Conservation (phyloP, 257 asterid species). For the Salvia splendens region DNA sequence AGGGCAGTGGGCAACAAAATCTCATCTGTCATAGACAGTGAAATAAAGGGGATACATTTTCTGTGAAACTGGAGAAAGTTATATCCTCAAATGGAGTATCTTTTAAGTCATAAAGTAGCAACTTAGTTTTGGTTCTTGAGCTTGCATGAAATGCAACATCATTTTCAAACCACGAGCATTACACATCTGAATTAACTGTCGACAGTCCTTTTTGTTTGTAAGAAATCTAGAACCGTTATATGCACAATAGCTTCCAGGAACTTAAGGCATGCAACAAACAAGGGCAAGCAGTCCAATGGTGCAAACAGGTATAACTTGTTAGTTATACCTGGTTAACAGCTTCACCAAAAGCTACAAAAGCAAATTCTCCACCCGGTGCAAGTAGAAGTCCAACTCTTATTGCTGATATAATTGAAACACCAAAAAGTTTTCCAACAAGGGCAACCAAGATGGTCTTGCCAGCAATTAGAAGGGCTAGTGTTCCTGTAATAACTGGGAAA, state of each 20-base stretch:
- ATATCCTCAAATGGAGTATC: neutral
- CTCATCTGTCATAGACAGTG: conserved; percentile 3
- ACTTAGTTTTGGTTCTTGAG: conserved; percentile 23
- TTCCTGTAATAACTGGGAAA: conserved; percentile 84
- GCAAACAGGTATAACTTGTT: conserved; percentile 28
- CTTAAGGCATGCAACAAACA: conserved; percentile 22
- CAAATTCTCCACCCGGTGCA: conserved; percentile 99
- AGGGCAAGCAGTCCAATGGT: conserved; percentile 28
- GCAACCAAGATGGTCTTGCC: conserved; percentile 92
- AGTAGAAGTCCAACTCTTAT: conserved; percentile 96
- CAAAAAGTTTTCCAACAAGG: conserved; percentile 81
- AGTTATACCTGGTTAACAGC: conserved; percentile 91
- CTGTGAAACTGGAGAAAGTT: conserved; percentile 23
- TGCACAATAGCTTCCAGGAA: conserved; percentile 22
- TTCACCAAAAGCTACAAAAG: conserved; percentile 99
- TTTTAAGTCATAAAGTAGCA: conserved; percentile 20
- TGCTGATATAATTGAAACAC: conserved; percentile 85
- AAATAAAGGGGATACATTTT: conserved; percentile 9
- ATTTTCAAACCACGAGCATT: conserved; percentile 23
- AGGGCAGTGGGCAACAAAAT: conserved; percentile 22
- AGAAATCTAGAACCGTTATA: conserved; percentile 16
- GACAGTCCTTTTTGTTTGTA: neutral
- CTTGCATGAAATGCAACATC: conserved; percentile 24
- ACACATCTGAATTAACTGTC: neutral
- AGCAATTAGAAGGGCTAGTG: conserved; percentile 78